Percentiles rank a stretch among this genome's conserved stretches.
phyloP scores from a whole-genome alignment of 129 eudicot genomes.

The Pulicaria dysenterica region DNA sequence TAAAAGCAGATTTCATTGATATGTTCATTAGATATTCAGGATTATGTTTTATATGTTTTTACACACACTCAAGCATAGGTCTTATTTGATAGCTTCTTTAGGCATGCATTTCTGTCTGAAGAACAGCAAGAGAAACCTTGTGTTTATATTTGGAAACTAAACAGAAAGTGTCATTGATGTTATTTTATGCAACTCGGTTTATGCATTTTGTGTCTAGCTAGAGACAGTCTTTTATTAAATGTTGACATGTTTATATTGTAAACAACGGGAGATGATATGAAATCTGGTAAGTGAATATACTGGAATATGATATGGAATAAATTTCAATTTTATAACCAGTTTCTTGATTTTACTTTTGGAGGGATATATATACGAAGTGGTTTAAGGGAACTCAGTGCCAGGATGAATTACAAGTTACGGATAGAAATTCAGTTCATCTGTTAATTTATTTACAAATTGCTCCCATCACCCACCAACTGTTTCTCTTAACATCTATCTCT shows the following conservation, averaged over 20 bases:
- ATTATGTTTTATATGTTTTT: background rate
- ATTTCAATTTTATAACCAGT: background rate
- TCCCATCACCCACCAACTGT: background rate
- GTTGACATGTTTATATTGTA: background rate
- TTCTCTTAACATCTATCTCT: conserved; percentile 11
- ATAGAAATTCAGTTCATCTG: no score
- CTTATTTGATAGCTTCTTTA: background rate
- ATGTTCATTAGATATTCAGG: background rate
- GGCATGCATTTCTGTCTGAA: background rate
- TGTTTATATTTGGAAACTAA: no score
- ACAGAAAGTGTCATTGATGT: background rate
- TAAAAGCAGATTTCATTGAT: background rate
- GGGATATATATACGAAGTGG: no score
- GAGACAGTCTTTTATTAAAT: background rate
- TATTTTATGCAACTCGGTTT: background rate
- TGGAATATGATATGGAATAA: conserved; percentile 10
- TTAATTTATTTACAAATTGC: background rate
- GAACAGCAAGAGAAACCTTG: background rate
- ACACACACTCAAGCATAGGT: conserved; percentile 1
- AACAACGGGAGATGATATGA: background rate
- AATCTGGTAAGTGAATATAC: background rate
- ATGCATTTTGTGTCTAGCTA: background rate
- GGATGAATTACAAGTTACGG: no score
- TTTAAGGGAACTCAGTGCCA: no score
- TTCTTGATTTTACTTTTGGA: no score